phyloP scores from a whole-genome alignment of 1,139 yeast species.

The Suhomyces kunorum region DNA sequence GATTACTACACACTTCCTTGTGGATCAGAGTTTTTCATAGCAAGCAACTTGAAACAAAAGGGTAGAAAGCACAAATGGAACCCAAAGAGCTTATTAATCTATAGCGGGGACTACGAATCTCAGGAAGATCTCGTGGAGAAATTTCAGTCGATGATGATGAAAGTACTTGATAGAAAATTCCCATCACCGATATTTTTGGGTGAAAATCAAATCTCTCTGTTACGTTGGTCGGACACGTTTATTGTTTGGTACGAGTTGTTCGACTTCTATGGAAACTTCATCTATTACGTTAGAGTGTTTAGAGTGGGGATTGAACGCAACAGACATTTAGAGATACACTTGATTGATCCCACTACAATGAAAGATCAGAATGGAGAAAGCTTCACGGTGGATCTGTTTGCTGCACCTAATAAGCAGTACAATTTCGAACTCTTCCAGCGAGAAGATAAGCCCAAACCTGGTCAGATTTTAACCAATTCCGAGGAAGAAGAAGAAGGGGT shows the following conservation, averaged over 20 bases:
- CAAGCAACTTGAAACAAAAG: conserved; percentile 19
- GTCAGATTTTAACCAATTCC: too few relatives aligned
- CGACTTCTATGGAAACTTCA: conserved; percentile 34
- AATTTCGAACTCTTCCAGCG: conserved; percentile 29
- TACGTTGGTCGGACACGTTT: conserved; percentile 39
- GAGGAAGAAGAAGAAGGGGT: background rate
- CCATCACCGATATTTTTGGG: conserved; percentile 28
- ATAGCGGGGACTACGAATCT: conserved; percentile 22
- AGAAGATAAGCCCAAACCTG: too few relatives aligned
- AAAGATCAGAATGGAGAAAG: conserved; percentile 34
- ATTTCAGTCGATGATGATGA: conserved; percentile 25
- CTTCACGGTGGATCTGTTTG: conserved; percentile 22
- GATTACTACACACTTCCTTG: conserved; percentile 30
- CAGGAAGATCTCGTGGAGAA: conserved; percentile 19
- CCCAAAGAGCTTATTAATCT: conserved; percentile 20
- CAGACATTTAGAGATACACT: conserved; percentile 22
- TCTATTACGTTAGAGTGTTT: conserved; percentile 26
- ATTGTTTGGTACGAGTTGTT: conserved; percentile 42
- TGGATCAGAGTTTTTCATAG: conserved; percentile 38
- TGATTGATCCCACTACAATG: conserved; percentile 37
- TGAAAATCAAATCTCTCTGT: conserved; percentile 16
- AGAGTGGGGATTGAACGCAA: conserved; percentile 24
- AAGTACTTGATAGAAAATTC: conserved; percentile 28
- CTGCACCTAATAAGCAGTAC: conserved; percentile 27
- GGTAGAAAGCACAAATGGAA: conserved; percentile 22